Evolutionary conservation across 2,329 filamentous ascomycete species (phyloP), one percentile per base, ranked within the genome.

Genomic region (Phoma herbarum): DNA sequence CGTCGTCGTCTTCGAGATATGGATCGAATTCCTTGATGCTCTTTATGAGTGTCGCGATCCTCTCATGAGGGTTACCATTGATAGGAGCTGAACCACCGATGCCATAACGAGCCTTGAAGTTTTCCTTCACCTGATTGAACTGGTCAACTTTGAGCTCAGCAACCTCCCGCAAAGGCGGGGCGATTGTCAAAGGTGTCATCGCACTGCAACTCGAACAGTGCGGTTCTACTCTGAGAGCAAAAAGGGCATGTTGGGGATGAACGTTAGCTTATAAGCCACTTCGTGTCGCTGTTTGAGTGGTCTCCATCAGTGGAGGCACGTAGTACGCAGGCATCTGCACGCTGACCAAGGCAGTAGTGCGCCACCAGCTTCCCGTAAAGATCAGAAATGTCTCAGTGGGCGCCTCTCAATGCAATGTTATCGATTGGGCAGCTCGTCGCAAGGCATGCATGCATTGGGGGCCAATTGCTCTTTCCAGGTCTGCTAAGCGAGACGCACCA

Each of bases 101-200:
- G 4, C 71, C 60, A 62, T 85, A 85, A 37, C 78, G 79, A 31
- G 73, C 70, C 52, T 84, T 79, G 64, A 85, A 87, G 2, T 80
- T 71, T 0, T 73, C 71, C 25, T 82, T 83, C 60, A 85, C 81
- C 62, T 83, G 83, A 26, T 80, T 78, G 8, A 88, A 79, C 64
- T 87, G 84, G n/a, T 76, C 76, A 59, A 88, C 82, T 66, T 87
- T 88, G 57, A 71, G 63, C 31, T 73, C 61, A 16, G 63, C 62
- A 9, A 64, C 62, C 47, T 67, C 62, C 33, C 56, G 63, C 20
- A 74, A 57, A n/a, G 65, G 56, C 3, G 68, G 60, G 4, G 64
- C 55, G 33, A 72, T 52, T 18, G 59, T 47, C 14, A 69, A 46
- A 20, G 56, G 41, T n/a, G 45, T 51, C 56, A 59, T 59, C 2